Evolutionary conservation across 306 rosid species (phyloP), one percentile per base, ranked within the genome.

Genomic region (Lagenaria siceraria): DNA sequence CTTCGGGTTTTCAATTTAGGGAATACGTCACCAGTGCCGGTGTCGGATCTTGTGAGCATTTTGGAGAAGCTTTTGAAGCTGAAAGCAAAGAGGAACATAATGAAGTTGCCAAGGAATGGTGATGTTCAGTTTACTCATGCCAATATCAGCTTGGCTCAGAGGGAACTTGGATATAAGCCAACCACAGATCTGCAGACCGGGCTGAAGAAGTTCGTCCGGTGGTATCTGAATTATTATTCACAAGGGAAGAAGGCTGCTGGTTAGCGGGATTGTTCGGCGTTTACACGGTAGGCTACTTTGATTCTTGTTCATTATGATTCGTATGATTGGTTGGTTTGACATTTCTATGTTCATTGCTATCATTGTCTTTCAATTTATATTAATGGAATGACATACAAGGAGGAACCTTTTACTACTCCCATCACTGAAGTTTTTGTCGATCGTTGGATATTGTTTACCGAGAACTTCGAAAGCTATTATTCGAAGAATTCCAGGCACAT

Each of bases 81-180:
- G 64, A 92, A 90, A 82, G 98, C 98, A 0, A 95, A 90, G 89
- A 89, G 89, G 82, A 88, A 84, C 12, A 79, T 89, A 13, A 85
- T 90, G 96, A 89, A 69, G 86, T 78, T 95, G 93, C 98, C 98
- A 0, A 85, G 93, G 62, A 95, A 95, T 60, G 98, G 98, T 64
- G 98, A 95, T 46, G 98, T 95, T 77, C 98, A 82, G 62, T 95
- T 84, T 75, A 95, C 98, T 69, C 98, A 95, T 29, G 98, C 98
- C 7, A 95, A 95, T 68, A 95, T 95, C 72, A 95, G 98, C 84
- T 89, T 75, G 18, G 96, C 97, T 29, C 92, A 89, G 87, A 87
- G 89, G 79, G 96, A 95, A 68, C 89, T 95, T 75, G 97, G 96
- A 22, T 95, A 95, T 78, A 90, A 86, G 83, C 98, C 98, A 24